A percentile compares a stretch with the other conserved stretches of the same genome.
Conservation (phyloP, 441 rosid genomes). For the Pelargonium myrrhifolium region DNA sequence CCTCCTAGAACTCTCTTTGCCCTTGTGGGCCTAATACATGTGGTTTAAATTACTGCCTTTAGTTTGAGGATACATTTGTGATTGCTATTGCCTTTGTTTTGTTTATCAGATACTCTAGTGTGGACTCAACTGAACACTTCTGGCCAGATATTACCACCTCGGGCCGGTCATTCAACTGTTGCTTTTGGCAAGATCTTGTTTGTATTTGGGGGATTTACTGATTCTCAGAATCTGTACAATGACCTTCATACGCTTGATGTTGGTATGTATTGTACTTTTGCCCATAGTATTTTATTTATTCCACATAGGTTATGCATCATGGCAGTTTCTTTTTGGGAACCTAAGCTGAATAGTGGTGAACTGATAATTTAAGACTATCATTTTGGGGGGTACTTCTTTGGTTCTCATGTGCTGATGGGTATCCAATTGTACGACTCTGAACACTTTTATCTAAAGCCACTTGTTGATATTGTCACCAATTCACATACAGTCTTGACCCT, state of each 20-base stretch:
- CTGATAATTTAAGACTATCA: neutral
- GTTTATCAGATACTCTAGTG: conserved; percentile 54
- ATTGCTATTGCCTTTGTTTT: conserved; percentile 15
- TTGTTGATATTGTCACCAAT: neutral
- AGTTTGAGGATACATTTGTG: neutral
- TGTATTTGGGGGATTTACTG: conserved; percentile 90
- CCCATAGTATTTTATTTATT: neutral
- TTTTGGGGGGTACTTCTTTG: neutral
- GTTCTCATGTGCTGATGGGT: neutral
- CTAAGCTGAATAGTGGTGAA: neutral
- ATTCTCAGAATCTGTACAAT: conserved; percentile 78
- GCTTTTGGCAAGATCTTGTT: conserved; percentile 76
- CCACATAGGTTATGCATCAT: neutral
- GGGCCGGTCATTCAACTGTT: conserved; percentile 89
- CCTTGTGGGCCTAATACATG: neutral
- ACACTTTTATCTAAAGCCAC: neutral
- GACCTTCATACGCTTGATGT: conserved; percentile 76
- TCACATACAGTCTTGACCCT: neutral
- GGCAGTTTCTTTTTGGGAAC: neutral
- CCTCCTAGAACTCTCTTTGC: neutral
- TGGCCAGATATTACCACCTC: conserved; percentile 73
- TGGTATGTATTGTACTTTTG: conserved; percentile 44
- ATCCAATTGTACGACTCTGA: neutral
- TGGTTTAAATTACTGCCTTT: conserved; percentile 9
- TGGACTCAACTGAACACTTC: conserved; percentile 80